Evolutionary conservation across 345 rosid genomes (phyloP).

Genomic region (Salix suchowensis): DNA sequence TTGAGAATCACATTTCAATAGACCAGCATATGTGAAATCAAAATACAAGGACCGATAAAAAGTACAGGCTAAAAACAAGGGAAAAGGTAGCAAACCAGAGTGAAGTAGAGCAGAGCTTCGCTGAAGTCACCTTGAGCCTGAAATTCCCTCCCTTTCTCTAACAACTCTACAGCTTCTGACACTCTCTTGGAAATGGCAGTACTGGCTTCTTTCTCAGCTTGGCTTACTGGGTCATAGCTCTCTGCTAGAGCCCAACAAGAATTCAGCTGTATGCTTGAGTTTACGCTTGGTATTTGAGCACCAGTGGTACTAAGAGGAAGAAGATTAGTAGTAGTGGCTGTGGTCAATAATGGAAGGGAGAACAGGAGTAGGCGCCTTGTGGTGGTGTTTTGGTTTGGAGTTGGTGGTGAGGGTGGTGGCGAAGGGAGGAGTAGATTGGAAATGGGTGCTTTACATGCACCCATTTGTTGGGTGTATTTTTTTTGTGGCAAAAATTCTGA

Average conservation of each 20-base stretch:
- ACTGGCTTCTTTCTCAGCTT: conserved; percentile 36
- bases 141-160: conserved; percentile 49
- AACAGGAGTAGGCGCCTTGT: conserved; percentile 38
- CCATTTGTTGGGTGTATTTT: conserved; percentile 4
- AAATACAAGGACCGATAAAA: not conserved
- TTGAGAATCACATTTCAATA: not conserved
- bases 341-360: conserved; percentile 30
- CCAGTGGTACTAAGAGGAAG: not conserved
- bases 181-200: conserved; percentile 27
- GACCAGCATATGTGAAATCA: not conserved
- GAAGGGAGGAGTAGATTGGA: conserved; percentile 25
- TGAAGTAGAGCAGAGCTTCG: conserved; percentile 49
- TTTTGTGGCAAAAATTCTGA: not conserved
- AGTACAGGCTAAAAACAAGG: not conserved
- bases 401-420: not conserved
- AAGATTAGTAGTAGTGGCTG: not conserved
- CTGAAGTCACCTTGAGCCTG: conserved; percentile 53
- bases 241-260: conserved; percentile 23
- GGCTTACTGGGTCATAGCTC: conserved; percentile 34
- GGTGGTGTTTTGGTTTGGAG: not conserved
- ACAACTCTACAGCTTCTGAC: conserved; percentile 37
- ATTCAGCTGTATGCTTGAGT: not conserved
- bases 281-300: not conserved
- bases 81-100: conserved; percentile 24
- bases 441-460: conserved; percentile 35